A percentile compares a stretch with the other conserved stretches of the same genome.
phyloP scores from a whole-genome alignment of 1,139 yeast genomes.

The Pichia sp. region DNA sequence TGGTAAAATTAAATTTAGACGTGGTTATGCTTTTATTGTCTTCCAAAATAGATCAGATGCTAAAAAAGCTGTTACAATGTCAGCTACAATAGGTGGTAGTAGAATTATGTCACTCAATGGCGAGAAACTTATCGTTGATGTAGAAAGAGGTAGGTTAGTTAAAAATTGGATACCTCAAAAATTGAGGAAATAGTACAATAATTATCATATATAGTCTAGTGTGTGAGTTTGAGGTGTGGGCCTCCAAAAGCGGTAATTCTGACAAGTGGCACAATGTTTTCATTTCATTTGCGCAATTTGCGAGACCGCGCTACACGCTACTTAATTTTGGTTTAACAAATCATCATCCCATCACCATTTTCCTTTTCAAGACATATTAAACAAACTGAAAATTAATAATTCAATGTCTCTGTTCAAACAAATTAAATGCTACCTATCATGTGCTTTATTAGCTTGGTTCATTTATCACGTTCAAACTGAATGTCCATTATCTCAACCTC shows the following conservation, averaged over 20 bases:
- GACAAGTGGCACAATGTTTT: too few relatives aligned
- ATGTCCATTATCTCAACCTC: slow-evolving; percentile 13
- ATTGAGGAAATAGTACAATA: slow-evolving; percentile 30
- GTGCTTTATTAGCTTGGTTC: slow-evolving; percentile 6
- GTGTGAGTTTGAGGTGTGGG: too few relatives aligned
- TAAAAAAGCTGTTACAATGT: slow-evolving; percentile 51
- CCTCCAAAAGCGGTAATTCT: too few relatives aligned
- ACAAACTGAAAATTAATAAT: too few relatives aligned
- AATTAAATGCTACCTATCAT: slow-evolving; percentile 15
- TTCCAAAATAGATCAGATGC: slow-evolving; percentile 57
- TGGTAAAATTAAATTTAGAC: slow-evolving; percentile 38
- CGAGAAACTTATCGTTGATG: slow-evolving; percentile 64
- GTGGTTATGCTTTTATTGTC: slow-evolving; percentile 80
- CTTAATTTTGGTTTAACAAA: too few relatives aligned
- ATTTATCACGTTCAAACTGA: slow-evolving; percentile 9
- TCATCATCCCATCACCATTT: not conserved
- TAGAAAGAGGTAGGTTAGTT: slow-evolving; percentile 73
- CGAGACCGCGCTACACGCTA: too few relatives aligned
- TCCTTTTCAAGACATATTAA: not conserved
- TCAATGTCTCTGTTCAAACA: slow-evolving; percentile 8
- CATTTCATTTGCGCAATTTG: too few relatives aligned
- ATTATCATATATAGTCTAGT: too few relatives aligned
- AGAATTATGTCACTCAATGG: slow-evolving; percentile 13
- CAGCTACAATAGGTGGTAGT: slow-evolving; percentile 34
- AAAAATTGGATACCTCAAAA: slow-evolving; percentile 77